Evolutionary conservation across 129 eudicot species (phyloP), one percentile per base, ranked within the genome.

Genomic region (Saussurea involucrata): DNA sequence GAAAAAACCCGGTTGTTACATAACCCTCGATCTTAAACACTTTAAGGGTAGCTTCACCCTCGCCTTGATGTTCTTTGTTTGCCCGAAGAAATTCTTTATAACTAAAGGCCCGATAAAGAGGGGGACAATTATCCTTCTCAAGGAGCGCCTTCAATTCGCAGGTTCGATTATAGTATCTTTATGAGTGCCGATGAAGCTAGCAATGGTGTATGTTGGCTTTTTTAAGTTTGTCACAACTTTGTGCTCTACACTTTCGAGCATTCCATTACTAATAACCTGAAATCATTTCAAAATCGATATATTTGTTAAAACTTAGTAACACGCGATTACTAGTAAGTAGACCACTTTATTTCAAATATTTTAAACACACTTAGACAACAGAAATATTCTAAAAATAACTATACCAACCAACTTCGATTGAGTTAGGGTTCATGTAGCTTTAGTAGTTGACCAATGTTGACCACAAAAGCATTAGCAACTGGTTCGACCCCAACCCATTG

Each of bases 261-360:
- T 85, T 36, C 92, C 90, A 32, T 90, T 90, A 46, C 90, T 87
- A 18, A 90, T 84, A 28, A 90, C 78, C 96, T 90, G 61, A 68
- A 33, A 68, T 2, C 2, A 68, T 8, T 55, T 55, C 24, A n/a
- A 55, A 55, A n/a, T 3, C 46, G 0, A 32, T 44, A 18, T 4
- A 44, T 1, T 68, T 68, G 53, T 34, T 32, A 11, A 34, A 8
- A 12, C 18, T 32, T 2, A 20, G 1, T 27, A 25, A 33, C 22
- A 20, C 13, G 13, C 3, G 3, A 13, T 13, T 42, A 42, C 53
- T 12, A 2, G 55, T 44, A 44, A 44, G 55, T 44, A 18, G n/a
- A 4, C 55, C 55, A 13, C 18, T 15, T 44, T 44, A 13, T 44
- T 44, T 4, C 17, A 44, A 3, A 44, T 44, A 12, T 12, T 12